Evolutionary conservation across 2,329 filamentous ascomycete species (phyloP), one percentile per base, ranked within the genome.

Genomic region (Teratosphaeria destructans): DNA sequence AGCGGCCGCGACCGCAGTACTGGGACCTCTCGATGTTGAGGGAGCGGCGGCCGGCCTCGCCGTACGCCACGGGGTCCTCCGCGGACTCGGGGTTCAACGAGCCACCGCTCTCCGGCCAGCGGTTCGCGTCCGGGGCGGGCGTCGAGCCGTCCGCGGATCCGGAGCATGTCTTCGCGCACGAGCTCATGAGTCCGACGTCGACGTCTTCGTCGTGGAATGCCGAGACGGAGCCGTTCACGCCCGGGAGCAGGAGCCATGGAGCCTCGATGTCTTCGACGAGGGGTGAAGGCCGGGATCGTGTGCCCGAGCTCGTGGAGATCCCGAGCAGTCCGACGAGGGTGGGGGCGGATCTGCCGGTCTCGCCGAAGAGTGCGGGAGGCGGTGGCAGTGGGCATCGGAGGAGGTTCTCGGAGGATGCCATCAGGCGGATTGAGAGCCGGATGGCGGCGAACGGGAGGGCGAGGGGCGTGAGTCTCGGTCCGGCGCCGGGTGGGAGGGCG

Each of bases 1-100:
- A 39, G 57, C 39, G 32, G 14, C 34, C 49, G n/a, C 39, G 35
- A 19, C 59, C 65, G 26, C 66, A 67, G 54, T 70, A 69, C 59
- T 70, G 68, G 68, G 67, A 70, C 54, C 60, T 69, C 11, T 68
- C 68, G 32, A 69, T 69, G 65, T 60, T 70, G 32, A 62, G 61
- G 37, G 67, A 69, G 59, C 59, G 61, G 49, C 60, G 60, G 39
- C 49, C 56, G 26, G 64, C 65, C 23, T 67, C 64, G 47, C 66
- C 64, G 23, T 59, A 63, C 37, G 58, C 56, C 19, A 23, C 43
- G 23, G 43, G n/a, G 7, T 49, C 43, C 6, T 63, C 62, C 14
- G 61, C 67, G 55, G 68, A 70, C 59, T 68, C 64, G 54, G 68
- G 69, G 29, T 68, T 65, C 54, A 57, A 68, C 55, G 68, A 70